phyloP scores from a whole-genome alignment of 768 basidiomycete species.

The Russula abietina region DNA sequence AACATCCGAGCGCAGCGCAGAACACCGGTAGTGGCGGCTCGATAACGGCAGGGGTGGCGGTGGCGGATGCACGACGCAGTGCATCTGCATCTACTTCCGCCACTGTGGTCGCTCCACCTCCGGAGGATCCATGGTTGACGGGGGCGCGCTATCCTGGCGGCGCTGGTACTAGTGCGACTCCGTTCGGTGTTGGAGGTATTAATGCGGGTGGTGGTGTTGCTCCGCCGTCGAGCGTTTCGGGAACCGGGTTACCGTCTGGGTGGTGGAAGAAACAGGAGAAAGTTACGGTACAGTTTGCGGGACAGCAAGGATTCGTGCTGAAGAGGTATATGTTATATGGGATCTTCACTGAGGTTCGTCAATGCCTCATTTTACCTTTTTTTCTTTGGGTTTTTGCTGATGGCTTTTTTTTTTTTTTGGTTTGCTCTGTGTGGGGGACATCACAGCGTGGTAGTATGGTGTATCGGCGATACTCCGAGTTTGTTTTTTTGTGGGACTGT shows the following conservation, averaged over 20 bases:
- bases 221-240: conserved; percentile 54
- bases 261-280: conserved; percentile 87
- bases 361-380: not conserved
- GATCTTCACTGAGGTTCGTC: conserved; percentile 43
- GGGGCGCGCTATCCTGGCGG: conserved; percentile 11
- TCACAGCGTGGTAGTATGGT: conserved; percentile 60
- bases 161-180: not conserved
- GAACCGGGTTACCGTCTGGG: conserved; percentile 64
- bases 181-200: conserved; percentile 20
- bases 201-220: conserved; percentile 30
- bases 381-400: conserved; percentile 11
- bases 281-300: conserved; percentile 64
- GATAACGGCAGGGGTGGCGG: too few species aligned
- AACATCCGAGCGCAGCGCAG: too few species aligned
- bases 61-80: not conserved
- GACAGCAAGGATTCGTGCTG: conserved; percentile 88
- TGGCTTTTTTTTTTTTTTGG: not conserved
- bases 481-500: conserved; percentile 84
- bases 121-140: conserved; percentile 19
- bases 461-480: conserved; percentile 87
- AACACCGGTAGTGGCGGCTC: not conserved
- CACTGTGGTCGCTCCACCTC: not conserved
- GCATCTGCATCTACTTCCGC: not conserved
- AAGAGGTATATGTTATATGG: conserved; percentile 85
- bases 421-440: not conserved